These are phyloP conservation scores for Tulasnella sp. DNA, from an alignment of 768 basidiomycete genomes.

Conservation along the genomic window DNA sequence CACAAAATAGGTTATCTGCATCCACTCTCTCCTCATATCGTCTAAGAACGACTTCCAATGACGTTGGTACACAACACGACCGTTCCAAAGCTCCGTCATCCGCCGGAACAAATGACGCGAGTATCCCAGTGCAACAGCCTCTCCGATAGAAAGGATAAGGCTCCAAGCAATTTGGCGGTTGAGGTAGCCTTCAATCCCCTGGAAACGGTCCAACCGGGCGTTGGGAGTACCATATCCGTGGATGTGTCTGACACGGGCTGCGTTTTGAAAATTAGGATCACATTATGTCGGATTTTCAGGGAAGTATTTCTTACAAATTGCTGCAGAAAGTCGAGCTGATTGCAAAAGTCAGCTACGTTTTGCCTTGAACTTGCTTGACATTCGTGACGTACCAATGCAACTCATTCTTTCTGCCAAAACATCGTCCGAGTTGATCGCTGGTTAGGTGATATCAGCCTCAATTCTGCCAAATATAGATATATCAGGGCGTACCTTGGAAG, in stretches of 20 bases:
- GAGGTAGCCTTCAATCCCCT: not conserved
- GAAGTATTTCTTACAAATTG: not conserved
- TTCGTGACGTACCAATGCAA: not conserved
- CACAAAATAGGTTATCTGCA: not conserved
- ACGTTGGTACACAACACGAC: constrained; percentile 7
- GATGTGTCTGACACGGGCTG: constrained; percentile 10
- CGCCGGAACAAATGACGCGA: not conserved
- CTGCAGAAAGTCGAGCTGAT: not conserved
- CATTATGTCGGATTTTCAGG: not conserved
- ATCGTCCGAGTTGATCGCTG: not conserved
- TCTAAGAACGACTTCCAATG: constrained; percentile 10
- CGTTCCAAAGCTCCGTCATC: constrained; percentile 1
- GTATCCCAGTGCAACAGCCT: not conserved
- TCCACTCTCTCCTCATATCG: constrained; percentile 11
- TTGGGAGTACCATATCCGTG: not conserved
- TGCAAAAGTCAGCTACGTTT: not conserved
- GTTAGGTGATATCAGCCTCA: not conserved
- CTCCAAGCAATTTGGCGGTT: not conserved
- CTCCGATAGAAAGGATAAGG: not conserved
- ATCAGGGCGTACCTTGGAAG: not conserved
- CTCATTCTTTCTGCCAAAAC: not conserved
- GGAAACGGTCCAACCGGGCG: not conserved
- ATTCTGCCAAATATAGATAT: not conserved
- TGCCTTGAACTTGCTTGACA: not conserved
- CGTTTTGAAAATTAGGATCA: not conserved